Base-by-base conservation (phyloP, 257 asterid species). In the Scutellaria galericulata region DNA sequence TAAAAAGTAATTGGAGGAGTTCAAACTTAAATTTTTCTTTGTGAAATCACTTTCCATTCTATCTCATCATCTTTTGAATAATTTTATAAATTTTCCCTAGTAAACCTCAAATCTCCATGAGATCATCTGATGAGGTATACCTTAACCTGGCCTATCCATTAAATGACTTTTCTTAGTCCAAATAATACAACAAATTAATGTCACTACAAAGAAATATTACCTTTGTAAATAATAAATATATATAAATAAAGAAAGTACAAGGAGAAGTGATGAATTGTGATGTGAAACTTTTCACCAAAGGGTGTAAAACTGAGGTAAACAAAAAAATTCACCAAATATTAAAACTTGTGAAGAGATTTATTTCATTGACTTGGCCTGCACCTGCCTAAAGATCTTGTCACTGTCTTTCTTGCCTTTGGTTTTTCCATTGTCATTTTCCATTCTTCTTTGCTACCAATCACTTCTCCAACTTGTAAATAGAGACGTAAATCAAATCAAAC, bases 241-340 rank as follows among this genome's bases (percentile, higher is more conserved):
- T 6, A 22, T 13, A 35, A 27, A 35, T 5, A 51, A 20, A 57
- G 54, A 63, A 35, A 24, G 42, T 11, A 53, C 42, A 73, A 37
- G 20, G 9, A 48, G 46, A 74, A 74, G 74, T 68, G 42, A 70
- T 78, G 54, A 67, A 70, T 48, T 39, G 56, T 74, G 86, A 84
- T 79, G 83, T 79, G 86, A 84, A 74, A 75, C 74, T 71, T 84
- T 84, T 84, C 81, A 81, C 86, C 76, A 41, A 71, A 57, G 78
- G 78, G 80, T 41, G 82, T 71, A 84, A 84, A 75, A 74, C 73
- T 58, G 58, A 63, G 85, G 76, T 69, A 64, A 22, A n/a, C n/a
- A 55, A 72, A 64, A 20, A 52, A 0, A 7, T 58, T 77, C 78
- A 71, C 80, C 84, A 74, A 58, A 68, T 8, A 27, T 51, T 64